Evolutionary conservation across 495 filamentous ascomycete species (phyloP).

Genomic region (Talaromyces thailandensis): DNA sequence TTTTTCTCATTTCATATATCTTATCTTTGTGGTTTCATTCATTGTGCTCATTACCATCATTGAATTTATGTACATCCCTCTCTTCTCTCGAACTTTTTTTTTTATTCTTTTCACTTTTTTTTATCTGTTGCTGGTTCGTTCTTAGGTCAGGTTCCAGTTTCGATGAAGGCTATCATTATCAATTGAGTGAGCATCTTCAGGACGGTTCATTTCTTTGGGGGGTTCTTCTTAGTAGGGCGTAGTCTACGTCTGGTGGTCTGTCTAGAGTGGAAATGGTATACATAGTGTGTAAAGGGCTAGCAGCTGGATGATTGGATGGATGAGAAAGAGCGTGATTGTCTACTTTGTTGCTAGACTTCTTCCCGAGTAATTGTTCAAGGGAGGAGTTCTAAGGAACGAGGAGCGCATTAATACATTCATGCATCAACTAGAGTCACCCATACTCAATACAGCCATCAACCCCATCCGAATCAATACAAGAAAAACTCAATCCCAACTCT

Average conservation of each 20-base stretch:
- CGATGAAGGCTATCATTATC: not conserved
- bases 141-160: not conserved
- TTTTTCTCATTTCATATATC: conserved; percentile 15
- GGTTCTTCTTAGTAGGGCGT: not conserved
- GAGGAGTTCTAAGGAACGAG: not conserved
- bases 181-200: not conserved
- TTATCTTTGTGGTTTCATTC: conserved; percentile 4
- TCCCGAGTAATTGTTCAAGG: not conserved
- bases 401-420: not conserved
- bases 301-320: not conserved
- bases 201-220: not conserved
- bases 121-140: not conserved
- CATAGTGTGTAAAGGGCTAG: not conserved
- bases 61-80: not conserved
- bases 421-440: not conserved
- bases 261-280: too few relatives aligned
- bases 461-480: not conserved
- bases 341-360: too few relatives aligned
- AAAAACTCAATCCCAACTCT: not conserved
- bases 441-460: not conserved
- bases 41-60: not conserved
- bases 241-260: too few relatives aligned
- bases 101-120: not conserved
- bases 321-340: not conserved
- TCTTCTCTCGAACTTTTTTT: not conserved